Percentiles rank a stretch among this genome's conserved stretches.
Evolutionary conservation across 371 early-diverging fungal species (phyloP).

Genomic region (Choanephora cucurbitarum): DNA sequence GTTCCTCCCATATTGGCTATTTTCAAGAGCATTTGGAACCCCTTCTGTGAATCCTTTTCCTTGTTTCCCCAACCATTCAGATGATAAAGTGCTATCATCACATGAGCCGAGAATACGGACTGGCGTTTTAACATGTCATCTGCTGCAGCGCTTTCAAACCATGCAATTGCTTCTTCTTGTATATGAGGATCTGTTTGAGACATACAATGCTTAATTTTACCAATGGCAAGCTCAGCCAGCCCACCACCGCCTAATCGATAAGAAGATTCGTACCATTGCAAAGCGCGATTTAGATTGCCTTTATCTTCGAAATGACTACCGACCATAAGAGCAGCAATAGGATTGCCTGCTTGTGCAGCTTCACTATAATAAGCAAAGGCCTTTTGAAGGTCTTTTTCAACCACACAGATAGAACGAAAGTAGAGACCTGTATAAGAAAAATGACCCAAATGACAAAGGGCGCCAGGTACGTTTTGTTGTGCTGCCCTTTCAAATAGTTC

Average conservation of each 20-base stretch:
- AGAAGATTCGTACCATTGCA: slow-evolving; percentile 29
- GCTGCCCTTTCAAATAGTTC: slow-evolving; percentile 20
- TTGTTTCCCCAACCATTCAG: slow-evolving; percentile 27
- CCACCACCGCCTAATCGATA: slow-evolving; percentile 23
- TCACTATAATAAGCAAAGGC: slow-evolving; percentile 29
- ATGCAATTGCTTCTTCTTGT: slow-evolving; percentile 29
- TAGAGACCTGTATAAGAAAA: slow-evolving; percentile 23
- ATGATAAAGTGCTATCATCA: slow-evolving; percentile 25
- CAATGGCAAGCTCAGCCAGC: slow-evolving; percentile 30
- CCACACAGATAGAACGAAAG: slow-evolving; percentile 9
- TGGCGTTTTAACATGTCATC: background rate
- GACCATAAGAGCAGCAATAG: slow-evolving; percentile 26
- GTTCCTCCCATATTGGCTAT: slow-evolving; percentile 18
- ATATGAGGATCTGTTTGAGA: slow-evolving; percentile 3
- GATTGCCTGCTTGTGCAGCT: slow-evolving; percentile 25
- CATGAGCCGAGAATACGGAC: slow-evolving; percentile 2
- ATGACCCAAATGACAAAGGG: slow-evolving; percentile 24
- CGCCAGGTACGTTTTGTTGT: slow-evolving; percentile 17
- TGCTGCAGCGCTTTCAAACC: slow-evolving; percentile 22
- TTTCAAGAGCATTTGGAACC: slow-evolving; percentile 17
- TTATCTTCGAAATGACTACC: slow-evolving; percentile 31
- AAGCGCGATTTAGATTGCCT: slow-evolving; percentile 21
- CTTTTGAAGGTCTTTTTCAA: slow-evolving; percentile 17
- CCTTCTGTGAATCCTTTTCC: slow-evolving; percentile 9
- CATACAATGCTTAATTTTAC: slow-evolving; percentile 21